Percentiles rank a stretch among this genome's conserved stretches.
Evolutionary conservation across 2,329 filamentous ascomycete species (phyloP).

Genomic region (Aureobasidium uvarum): DNA sequence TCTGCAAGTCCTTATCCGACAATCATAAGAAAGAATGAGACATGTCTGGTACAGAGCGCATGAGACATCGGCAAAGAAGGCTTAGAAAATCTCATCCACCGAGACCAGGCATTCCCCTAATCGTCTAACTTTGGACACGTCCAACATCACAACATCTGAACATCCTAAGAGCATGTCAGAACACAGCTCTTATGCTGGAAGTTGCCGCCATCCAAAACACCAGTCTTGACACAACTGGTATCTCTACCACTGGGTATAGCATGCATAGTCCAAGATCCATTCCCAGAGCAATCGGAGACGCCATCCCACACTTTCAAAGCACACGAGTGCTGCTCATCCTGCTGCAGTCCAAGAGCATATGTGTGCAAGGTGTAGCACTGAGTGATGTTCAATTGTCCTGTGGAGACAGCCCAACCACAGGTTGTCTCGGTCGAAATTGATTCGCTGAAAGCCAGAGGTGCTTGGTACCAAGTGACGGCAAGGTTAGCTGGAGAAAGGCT

Average conservation of each 20-base stretch:
- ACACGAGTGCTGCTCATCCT: constrained; percentile 30
- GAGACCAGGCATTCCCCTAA: background rate
- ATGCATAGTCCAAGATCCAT: constrained; percentile 22
- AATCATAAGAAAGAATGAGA: background rate
- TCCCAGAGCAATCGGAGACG: constrained; percentile 30
- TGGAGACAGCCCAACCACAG: constrained; percentile 29
- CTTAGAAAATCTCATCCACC: background rate
- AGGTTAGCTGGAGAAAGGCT: background rate
- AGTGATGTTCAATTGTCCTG: constrained; percentile 27
- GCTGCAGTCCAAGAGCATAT: constrained; percentile 30
- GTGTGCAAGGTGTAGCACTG: constrained; percentile 29
- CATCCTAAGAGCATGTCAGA: constrained; percentile 33
- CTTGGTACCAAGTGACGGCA: constrained; percentile 27
- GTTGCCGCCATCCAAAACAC: constrained; percentile 33
- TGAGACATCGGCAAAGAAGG: background rate
- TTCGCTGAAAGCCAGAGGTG: constrained; percentile 20
- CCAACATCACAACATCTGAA: background rate
- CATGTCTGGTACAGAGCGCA: background rate
- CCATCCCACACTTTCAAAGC: constrained; percentile 29
- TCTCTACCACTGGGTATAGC: constrained; percentile 23
- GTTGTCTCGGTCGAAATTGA: constrained; percentile 17
- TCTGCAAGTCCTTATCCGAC: background rate
- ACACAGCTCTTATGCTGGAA: constrained; percentile 32
- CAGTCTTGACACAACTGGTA: constrained; percentile 30
- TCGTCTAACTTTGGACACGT: background rate